Percentiles rank a stretch among this genome's conserved stretches.
Conservation (phyloP, 169 alveolate species). For the Neospora caninum region DNA sequence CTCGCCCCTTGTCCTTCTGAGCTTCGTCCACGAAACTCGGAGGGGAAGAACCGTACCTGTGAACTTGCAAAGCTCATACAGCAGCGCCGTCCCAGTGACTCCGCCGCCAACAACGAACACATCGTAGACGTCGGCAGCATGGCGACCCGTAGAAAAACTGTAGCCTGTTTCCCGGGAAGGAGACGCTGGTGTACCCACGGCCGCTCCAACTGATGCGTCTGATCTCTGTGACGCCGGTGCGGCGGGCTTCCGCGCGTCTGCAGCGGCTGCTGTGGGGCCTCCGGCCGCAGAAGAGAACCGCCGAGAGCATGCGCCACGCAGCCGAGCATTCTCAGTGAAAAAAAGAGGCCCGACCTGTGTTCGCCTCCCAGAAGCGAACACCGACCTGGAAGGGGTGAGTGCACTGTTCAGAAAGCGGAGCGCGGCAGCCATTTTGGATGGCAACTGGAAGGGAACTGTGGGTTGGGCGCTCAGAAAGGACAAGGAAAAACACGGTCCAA, state of each 20-base stretch:
- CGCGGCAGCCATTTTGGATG: background rate
- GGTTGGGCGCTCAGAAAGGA: too few relatives aligned
- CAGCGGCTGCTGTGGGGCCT: background rate
- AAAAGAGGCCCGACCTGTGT: background rate
- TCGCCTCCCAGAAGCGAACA: background rate
- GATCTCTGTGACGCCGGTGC: background rate
- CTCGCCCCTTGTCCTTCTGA: too few relatives aligned
- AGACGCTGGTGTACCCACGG: background rate
- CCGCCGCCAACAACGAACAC: constrained; percentile 88
- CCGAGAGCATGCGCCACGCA: background rate
- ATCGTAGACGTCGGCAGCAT: constrained; percentile 64
- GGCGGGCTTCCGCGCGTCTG: background rate
- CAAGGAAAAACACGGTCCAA: too few relatives aligned
- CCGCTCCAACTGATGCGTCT: background rate
- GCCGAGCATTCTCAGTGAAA: background rate
- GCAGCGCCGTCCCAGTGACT: constrained; percentile 86
- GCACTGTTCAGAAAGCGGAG: background rate
- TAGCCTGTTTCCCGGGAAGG: background rate
- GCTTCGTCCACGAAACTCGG: too few relatives aligned
- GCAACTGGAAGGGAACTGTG: background rate
- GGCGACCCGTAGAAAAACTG: constrained; percentile 1
- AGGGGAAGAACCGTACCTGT: constrained; percentile 69
- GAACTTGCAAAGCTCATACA: constrained; percentile 81
- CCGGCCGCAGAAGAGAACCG: background rate
- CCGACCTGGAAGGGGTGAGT: background rate